Conservation (phyloP, 495 filamentous ascomycete species). For the Aspergillus olivimuriae region DNA sequence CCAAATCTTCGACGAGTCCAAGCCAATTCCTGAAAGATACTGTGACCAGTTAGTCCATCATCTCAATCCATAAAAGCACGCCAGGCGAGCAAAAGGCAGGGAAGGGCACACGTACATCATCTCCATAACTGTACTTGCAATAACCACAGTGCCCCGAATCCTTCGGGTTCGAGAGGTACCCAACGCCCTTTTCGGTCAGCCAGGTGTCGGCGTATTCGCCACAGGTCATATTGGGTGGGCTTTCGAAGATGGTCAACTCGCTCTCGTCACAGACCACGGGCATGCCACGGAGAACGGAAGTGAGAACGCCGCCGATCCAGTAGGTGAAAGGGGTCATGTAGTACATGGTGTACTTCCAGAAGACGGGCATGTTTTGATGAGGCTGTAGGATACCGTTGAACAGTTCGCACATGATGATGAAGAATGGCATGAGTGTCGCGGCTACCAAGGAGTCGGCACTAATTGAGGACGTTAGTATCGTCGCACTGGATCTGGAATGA, state of each 20-base stretch:
- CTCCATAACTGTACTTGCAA: conserved; percentile 52
- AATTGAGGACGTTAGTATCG: conserved; percentile 25
- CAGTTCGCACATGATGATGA: conserved; percentile 41
- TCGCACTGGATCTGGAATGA: too few relatives aligned
- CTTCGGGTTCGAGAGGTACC: conserved; percentile 52
- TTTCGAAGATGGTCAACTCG: conserved; percentile 59
- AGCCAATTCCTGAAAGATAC: conserved; percentile 58
- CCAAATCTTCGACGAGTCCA: conserved; percentile 57
- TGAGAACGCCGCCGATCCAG: conserved; percentile 70
- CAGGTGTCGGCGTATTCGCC: conserved; percentile 64
- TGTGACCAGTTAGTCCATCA: conserved; percentile 27
- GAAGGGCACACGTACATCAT: conserved; percentile 43
- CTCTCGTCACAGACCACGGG: conserved; percentile 49
- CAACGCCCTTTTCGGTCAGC: conserved; percentile 55
- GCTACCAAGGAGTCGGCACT: conserved; percentile 62
- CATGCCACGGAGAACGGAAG: conserved; percentile 60
- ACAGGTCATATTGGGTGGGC: conserved; percentile 57
- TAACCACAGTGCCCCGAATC: conserved; percentile 43
- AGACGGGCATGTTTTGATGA: conserved; percentile 65
- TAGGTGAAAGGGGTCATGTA: conserved; percentile 79
- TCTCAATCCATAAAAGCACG: too few relatives aligned
- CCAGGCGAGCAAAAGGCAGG: not conserved
- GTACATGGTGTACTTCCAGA: conserved; percentile 77
- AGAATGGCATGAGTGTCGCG: conserved; percentile 68
- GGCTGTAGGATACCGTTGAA: conserved; percentile 87